Base-by-base conservation (phyloP, 2,329 filamentous ascomycete species). In the Biscogniauxia mediterranea region DNA sequence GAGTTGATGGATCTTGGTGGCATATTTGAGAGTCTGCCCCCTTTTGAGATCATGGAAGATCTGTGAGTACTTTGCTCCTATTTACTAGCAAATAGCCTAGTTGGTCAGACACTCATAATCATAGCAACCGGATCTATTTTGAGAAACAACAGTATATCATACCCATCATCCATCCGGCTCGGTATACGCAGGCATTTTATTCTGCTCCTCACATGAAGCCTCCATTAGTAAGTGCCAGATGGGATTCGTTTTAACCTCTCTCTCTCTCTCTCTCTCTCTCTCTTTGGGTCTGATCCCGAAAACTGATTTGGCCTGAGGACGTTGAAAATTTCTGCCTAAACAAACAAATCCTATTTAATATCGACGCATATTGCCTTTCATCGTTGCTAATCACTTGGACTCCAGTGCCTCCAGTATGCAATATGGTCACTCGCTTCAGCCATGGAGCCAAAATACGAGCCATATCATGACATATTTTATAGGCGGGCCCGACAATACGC, bases 381-480 rank as follows among this genome's bases (percentile, higher is more conserved):
- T 46, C 17, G 2, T 7, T n/a, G 15, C 38, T 46, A 46, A 46
- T n/a, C 6, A 15, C 17, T n/a, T n/a, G 5, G 17, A 46, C 17
- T 17, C 2, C 17, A 46, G 71, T 91, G 87, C 69, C 78, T 97
- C 85, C 89, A 93, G 70, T 97, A 97, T 75, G 89, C 88, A 23
- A 91, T 97, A 73, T 97, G 93, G 92, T 85, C 88, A n/a, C 79
- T 91, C 68, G 91, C 91, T 8, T 87, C 92, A 5, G 84, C 86
- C 15, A 81, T 88, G 1, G 85, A 88, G 32, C 83, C 90, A 50
- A 92, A 92, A 70, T 96, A 96, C 70, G 80, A 83, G 7, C 78
- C 79, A 8, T 84, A 92, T 49, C 87, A 92, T 63, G 88, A 90
- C 7, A 83, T 93, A 54, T 93, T 97, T 69, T 97, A 97, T 72